A percentile compares a stretch with the other conserved stretches of the same genome.
Conservation (phyloP, 2,329 filamentous ascomycete genomes). For the Phyllosticta capitalensis region DNA sequence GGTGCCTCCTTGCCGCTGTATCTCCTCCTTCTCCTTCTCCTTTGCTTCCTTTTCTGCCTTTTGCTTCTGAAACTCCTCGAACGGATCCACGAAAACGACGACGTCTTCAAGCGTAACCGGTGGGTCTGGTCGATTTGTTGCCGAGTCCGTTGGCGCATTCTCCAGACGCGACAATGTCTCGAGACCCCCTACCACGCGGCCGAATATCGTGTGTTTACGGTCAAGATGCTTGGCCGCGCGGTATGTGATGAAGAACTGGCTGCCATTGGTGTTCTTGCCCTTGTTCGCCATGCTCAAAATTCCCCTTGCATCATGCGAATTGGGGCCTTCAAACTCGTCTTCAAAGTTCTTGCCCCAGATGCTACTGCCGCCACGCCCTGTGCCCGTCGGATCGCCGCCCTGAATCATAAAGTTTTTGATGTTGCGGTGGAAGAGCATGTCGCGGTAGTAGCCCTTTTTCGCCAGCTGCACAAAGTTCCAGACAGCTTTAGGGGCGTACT, state of each 20-base stretch:
- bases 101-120: constrained; percentile 68
- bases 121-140: constrained; percentile 2
- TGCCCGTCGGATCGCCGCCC: constrained; percentile 87
- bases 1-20: constrained; percentile 56
- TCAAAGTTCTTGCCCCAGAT: constrained; percentile 92
- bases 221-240: constrained; percentile 77
- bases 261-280: constrained; percentile 93
- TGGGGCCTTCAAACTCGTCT: constrained; percentile 84
- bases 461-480: constrained; percentile 93
- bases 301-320: constrained; percentile 73
- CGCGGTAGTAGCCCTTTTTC: constrained; percentile 82
- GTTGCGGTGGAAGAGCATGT: constrained; percentile 80
- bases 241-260: constrained; percentile 92
- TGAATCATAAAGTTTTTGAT: constrained; percentile 98
- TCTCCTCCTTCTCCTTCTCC: constrained; percentile 54
- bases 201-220: constrained; percentile 96
- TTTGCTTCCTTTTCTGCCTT: constrained; percentile 43
- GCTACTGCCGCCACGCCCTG: constrained; percentile 78
- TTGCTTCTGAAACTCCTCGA: constrained; percentile 81
- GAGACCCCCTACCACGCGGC: constrained; percentile 66
- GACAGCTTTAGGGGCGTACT: constrained; percentile 83
- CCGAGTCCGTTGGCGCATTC: constrained; percentile 56
- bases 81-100: constrained; percentile 84
- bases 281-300: constrained; percentile 95
- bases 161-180: constrained; percentile 70